Evolutionary conservation across 2,329 filamentous ascomycete genomes (phyloP).

Genomic region (Pseudogymnoascus sp.): DNA sequence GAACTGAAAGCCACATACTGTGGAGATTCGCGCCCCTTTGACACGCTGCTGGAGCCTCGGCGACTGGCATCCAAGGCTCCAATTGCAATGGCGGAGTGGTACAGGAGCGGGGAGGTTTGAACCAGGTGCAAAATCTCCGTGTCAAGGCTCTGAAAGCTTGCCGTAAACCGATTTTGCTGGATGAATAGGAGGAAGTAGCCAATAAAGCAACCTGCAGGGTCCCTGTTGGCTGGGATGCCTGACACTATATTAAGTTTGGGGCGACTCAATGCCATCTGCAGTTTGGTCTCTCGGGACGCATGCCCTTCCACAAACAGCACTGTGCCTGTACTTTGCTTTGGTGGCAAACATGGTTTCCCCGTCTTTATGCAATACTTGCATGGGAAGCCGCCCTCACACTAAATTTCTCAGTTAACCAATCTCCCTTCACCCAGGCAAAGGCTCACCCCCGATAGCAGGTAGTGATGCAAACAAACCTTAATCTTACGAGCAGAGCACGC

Average conservation of each 20-base stretch:
- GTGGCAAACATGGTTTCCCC: conserved; percentile 15
- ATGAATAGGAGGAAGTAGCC: conserved; percentile 18
- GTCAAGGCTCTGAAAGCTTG: conserved; percentile 11
- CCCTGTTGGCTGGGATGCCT: neutral
- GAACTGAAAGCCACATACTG: conserved; percentile 14
- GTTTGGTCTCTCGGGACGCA: neutral
- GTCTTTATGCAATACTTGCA: conserved; percentile 18
- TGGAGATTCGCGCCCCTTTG: conserved; percentile 1
- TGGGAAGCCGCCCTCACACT: conserved; percentile 18
- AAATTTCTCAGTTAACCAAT: conserved; percentile 10
- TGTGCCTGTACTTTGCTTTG: neutral
- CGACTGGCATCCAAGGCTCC: conserved; percentile 17
- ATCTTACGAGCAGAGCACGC: conserved; percentile 17
- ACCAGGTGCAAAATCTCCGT: conserved; percentile 11
- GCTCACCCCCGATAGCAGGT: neutral
- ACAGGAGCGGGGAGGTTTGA: conserved; percentile 15
- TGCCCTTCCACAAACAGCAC: neutral
- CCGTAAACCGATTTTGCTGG: conserved; percentile 15
- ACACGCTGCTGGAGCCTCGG: neutral
- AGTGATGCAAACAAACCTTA: conserved; percentile 13
- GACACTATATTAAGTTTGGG: neutral
- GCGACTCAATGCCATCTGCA: neutral
- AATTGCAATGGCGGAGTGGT: conserved; percentile 17
- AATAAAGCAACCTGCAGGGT: conserved; percentile 4
- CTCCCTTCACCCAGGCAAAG: neutral